Conservation (phyloP, 768 basidiomycete genomes). For the Polyporus arcularius region DNA sequence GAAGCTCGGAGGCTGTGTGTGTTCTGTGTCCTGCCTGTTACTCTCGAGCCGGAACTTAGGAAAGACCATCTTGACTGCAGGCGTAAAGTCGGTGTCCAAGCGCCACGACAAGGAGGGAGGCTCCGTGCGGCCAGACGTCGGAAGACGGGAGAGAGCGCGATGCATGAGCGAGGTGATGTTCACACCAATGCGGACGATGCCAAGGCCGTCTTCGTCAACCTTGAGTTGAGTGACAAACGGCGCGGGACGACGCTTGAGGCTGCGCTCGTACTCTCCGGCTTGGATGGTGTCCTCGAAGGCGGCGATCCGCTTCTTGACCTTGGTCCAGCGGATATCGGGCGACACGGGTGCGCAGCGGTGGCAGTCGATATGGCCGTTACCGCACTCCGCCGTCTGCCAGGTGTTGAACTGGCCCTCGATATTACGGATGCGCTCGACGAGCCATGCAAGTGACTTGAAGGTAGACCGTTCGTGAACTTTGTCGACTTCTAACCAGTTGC, state of each 20-base stretch:
- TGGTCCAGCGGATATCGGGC: constrained; percentile 77
- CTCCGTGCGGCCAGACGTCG: constrained; percentile 46
- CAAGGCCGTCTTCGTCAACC: constrained; percentile 59
- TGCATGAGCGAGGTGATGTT: constrained; percentile 88
- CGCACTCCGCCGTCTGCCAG: constrained; percentile 62
- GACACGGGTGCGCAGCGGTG: constrained; percentile 79
- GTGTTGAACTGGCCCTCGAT: constrained; percentile 62
- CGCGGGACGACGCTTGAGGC: constrained; percentile 81
- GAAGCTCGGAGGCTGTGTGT: constrained; percentile 80
- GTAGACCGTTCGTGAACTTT: constrained; percentile 81
- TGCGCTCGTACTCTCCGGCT: constrained; percentile 87
- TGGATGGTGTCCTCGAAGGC: constrained; percentile 84
- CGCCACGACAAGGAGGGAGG: constrained; percentile 70
- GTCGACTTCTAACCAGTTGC: constrained; percentile 78
- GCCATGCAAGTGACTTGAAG: constrained; percentile 84
- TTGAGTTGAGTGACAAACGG: constrained; percentile 87
- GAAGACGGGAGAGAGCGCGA: constrained; percentile 80
- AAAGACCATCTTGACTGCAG: constrained; percentile 56
- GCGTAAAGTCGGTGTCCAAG: constrained; percentile 75
- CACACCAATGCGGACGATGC: constrained; percentile 80
- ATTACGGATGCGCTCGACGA: constrained; percentile 79
- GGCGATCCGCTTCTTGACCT: constrained; percentile 55
- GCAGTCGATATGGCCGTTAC: constrained; percentile 54
- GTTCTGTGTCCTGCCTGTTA: constrained; percentile 72
- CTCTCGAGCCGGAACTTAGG: constrained; percentile 72